Evolutionary conservation across 2,329 filamentous ascomycete species (phyloP), one percentile per base, ranked within the genome.

Genomic region (Ampelomyces quisqualis): DNA sequence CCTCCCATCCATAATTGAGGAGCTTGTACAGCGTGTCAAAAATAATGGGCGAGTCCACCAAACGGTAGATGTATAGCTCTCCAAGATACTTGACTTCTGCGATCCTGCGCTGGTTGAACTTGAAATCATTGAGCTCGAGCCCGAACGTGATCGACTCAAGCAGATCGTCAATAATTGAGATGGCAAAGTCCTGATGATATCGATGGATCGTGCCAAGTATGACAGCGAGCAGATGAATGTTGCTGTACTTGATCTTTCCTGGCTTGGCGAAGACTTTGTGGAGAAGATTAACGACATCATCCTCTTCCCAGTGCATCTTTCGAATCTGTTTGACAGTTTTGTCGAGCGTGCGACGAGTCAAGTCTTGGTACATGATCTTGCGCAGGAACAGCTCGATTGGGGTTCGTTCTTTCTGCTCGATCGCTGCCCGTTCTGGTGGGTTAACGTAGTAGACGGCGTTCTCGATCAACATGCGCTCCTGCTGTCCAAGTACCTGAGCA

Each of bases 381-480:
- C 90, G 86, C 45, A 98, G 83, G 64, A 94, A 98, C 18, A 94
- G 77, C 55, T 98, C 91, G 64, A 93, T 86, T 0, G 93, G 90
- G 0, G 90, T 95, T 32, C 93, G 81, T 69, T 98, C 93, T 68
- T 97, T 98, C 64, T 97, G 91, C 68, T 94, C 86, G 39, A 98
- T 96, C 0, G 93, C 90, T 21, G 90, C 87, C 46, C 93, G 82
- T 64, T 95, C 86, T 0, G 93, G 94, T 10, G 93, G 93, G 59
- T 97, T 93, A 41, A 98, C 93, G 57, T 96, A 97, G 70, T 98
- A 98, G 43, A 96, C 82, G 3, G 93, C 93, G 64, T 98, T 98
- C 67, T 98, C 93, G 43, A 98, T 93, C 20, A 97, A 81, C 90
- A 98, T 97, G 26, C 90, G 86, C 70, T 98, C 93, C 56, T 95